Conservation (phyloP, 1,139 yeast genomes). For the Magnusiomyces paraingens region DNA sequence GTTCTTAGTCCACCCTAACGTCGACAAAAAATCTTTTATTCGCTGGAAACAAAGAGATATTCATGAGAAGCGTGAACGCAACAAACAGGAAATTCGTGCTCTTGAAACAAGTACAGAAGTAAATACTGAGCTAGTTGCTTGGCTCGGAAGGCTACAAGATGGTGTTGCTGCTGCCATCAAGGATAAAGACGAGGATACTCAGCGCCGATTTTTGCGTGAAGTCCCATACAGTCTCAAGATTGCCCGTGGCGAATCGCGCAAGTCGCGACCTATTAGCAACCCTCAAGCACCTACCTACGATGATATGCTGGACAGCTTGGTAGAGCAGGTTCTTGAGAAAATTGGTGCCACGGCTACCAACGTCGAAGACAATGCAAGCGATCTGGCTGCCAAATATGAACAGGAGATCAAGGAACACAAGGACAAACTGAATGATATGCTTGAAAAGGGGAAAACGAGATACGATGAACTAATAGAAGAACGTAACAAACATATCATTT, state of each 20-base stretch:
- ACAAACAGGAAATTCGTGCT: slow-evolving; percentile 69
- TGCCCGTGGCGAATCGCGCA: slow-evolving; percentile 26
- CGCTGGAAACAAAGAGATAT: slow-evolving; percentile 97
- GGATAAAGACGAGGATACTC: neutral
- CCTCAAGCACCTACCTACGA: slow-evolving; percentile 56
- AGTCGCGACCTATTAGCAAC: slow-evolving; percentile 36
- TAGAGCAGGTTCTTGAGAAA: slow-evolving; percentile 61
- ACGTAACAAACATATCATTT: slow-evolving; percentile 67
- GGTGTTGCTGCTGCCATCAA: slow-evolving; percentile 21
- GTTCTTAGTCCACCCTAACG: slow-evolving; percentile 80
- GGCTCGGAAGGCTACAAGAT: slow-evolving; percentile 60
- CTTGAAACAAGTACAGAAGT: slow-evolving; percentile 67
- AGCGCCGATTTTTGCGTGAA: slow-evolving; percentile 3
- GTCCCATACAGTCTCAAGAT: slow-evolving; percentile 15
- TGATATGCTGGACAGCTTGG: slow-evolving; percentile 88
- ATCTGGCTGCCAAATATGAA: slow-evolving; percentile 18
- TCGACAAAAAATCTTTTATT: slow-evolving; percentile 86
- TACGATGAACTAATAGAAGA: slow-evolving; percentile 63
- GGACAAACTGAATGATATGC: slow-evolving; percentile 32
- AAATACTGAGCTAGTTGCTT: slow-evolving; percentile 65
- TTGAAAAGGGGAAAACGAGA: slow-evolving; percentile 58
- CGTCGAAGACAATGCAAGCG: slow-evolving; percentile 36
- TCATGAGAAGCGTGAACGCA: slow-evolving; percentile 81
- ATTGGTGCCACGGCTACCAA: slow-evolving; percentile 42
- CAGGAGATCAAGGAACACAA: slow-evolving; percentile 31